Evolutionary conservation across 192 early-diverging fungal species (phyloP), one percentile per base, ranked within the genome.

Genomic region (Coemansia sp.): DNA sequence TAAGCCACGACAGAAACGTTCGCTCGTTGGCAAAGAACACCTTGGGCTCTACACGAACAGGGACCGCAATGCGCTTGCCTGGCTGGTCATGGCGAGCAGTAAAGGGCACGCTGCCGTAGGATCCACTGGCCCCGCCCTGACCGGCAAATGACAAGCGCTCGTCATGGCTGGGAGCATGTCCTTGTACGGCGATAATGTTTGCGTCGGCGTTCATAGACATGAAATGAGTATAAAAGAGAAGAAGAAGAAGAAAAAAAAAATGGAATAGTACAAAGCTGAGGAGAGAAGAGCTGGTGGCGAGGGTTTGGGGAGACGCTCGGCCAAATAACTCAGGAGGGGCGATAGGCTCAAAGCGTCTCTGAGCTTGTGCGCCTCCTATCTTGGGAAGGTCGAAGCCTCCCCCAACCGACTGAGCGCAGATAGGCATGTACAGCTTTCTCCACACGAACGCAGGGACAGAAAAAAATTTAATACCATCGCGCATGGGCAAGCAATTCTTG

Each of bases 21-120:
- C 95, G 87, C 80, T 97, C 95, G 72, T 97, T 97, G 36, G 94
- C 94, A 78, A 97, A 96, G 74, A 94, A 96, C 12, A 96, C 91
- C 68, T 97, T 97, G 64, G 93, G 93, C 45, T 94, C 92, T n/a
- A 93, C 86, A 5, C 91, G 86, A 36, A 90, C 84, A 0, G 90
- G 90, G 8, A 90, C 65, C 20, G 85, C 88, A 62, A 91, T 90
- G 9, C 90, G 88, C 72, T 93, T 92, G 46, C 76, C 78, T 9
- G 77, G 62, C 62, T 65, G 68, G 44, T 71, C 67, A 45, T 66
- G 55, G 67, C 70, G 73, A 31, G 70, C 22, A 4, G 73, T 60
- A 29, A 62, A 64, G 41, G 74, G 74, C 34, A 75, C 41, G 58
- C 75, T 82, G 64, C 80, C 80, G 39, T 82, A 82, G 45, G 67